A percentile compares a stretch with the other conserved stretches of the same genome.
These are phyloP conservation scores for Coffea eugenioides DNA, from an alignment of 257 asterid species.

Conservation along the genomic window DNA sequence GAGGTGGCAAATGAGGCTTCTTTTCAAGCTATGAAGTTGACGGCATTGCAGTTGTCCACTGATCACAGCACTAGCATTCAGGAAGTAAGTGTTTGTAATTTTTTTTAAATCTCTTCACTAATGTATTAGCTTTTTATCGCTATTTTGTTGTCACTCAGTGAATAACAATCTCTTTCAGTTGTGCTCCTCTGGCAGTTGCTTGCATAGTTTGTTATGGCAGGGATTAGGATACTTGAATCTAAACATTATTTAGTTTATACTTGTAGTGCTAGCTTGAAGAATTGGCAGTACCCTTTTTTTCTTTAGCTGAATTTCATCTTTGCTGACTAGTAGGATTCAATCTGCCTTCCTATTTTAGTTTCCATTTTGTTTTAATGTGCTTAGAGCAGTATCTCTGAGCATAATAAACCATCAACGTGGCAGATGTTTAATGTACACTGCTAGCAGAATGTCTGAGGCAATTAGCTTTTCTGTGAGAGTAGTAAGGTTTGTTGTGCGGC, in stretches of 20 bases:
- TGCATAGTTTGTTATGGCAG: neutral
- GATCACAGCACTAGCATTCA: slow-evolving; percentile 98
- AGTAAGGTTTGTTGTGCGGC: neutral
- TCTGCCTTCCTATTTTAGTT: neutral
- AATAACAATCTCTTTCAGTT: neutral
- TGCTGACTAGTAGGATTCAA: neutral
- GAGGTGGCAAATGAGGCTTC: slow-evolving; percentile 53
- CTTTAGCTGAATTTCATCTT: neutral
- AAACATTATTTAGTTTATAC: neutral
- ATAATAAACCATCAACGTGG: neutral
- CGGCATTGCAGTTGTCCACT: slow-evolving; percentile 84
- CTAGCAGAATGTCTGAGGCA: neutral
- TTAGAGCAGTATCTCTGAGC: neutral
- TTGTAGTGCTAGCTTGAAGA: neutral
- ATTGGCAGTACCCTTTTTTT: neutral
- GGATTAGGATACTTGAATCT: neutral
- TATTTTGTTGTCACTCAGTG: neutral
- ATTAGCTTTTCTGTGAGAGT: neutral
- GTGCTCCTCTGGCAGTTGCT: neutral
- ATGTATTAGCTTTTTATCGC: neutral
- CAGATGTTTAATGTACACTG: neutral
- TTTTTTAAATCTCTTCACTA: slow-evolving; percentile 4
- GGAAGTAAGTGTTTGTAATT: slow-evolving; percentile 50
- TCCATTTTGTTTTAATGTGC: too few species aligned
- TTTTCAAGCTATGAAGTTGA: slow-evolving; percentile 48